Percentiles rank a stretch among this genome's conserved stretches.
Evolutionary conservation across 345 rosid species (phyloP).

Genomic region (Turritis glabra): DNA sequence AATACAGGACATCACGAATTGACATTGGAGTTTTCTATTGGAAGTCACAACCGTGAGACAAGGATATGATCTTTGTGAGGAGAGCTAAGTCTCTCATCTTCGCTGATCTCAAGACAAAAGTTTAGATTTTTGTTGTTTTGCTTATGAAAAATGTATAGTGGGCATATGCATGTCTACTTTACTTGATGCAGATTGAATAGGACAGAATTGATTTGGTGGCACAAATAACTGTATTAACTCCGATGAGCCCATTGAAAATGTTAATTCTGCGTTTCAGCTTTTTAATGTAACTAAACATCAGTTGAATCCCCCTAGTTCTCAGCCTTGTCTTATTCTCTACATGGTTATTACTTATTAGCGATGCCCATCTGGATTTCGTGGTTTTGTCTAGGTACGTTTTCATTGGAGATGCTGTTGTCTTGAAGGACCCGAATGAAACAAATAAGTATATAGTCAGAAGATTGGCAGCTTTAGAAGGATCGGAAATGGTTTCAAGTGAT

Average conservation of each 20-base stretch:
- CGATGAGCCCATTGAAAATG: background rate
- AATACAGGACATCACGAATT: background rate
- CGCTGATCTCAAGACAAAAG: background rate
- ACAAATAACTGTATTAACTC: background rate
- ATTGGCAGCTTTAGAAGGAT: conserved; percentile 88
- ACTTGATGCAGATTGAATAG: background rate
- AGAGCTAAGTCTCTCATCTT: conserved; percentile 6
- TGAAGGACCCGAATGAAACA: conserved; percentile 77
- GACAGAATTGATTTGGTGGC: background rate
- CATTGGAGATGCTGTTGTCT: conserved; percentile 88
- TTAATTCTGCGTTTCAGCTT: background rate
- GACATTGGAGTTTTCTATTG: background rate
- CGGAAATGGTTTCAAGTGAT: conserved; percentile 81
- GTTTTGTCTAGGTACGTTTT: conserved; percentile 55
- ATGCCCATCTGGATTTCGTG: conserved; percentile 2
- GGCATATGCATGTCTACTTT: background rate
- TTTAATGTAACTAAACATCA: background rate
- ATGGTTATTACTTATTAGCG: background rate
- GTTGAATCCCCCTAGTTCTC: background rate
- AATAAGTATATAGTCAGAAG: conserved; percentile 72
- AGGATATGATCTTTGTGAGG: background rate
- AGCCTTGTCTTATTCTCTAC: background rate
- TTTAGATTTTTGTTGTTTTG: background rate
- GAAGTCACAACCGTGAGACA: background rate
- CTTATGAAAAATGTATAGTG: background rate